These are phyloP conservation scores for Fusarium xylarioides DNA, from an alignment of 2,329 filamentous ascomycete species.

Conservation along the genomic window DNA sequence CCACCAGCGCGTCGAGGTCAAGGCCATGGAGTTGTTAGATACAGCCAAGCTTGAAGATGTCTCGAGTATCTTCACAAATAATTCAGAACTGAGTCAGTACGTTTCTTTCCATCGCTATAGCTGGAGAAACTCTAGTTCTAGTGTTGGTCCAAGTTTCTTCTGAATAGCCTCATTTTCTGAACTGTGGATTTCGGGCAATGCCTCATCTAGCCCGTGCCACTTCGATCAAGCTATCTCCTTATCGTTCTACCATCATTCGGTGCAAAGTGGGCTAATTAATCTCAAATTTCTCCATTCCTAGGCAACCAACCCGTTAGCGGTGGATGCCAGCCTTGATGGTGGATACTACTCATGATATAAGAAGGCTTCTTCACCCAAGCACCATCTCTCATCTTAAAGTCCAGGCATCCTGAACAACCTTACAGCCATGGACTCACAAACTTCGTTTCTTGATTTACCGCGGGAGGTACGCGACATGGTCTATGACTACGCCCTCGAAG, in stretches of 20 bases:
- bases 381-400: fast-evolving
- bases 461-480: neutral
- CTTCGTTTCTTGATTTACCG: neutral
- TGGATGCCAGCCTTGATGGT: neutral
- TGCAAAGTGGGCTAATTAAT: neutral
- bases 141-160: too few species aligned
- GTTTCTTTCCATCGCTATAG: neutral
- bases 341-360: neutral
- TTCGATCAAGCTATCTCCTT: neutral
- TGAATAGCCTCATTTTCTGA: too few species aligned
- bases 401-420: fast-evolving
- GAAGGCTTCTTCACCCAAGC: neutral
- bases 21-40: fast-evolving
- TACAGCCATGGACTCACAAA: neutral
- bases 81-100: neutral
- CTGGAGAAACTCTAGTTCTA: neutral
- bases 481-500: neutral
- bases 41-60: fast-evolving
- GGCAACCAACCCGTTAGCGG: neutral
- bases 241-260: neutral
- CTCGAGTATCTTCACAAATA: too few species aligned
- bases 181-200: neutral
- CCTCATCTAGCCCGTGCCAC: neutral
- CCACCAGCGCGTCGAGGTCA: too few species aligned
- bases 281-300: neutral